These are phyloP conservation scores for Solanum medicagineum DNA, from an alignment of 257 asterid genomes.

Conservation along the genomic window DNA sequence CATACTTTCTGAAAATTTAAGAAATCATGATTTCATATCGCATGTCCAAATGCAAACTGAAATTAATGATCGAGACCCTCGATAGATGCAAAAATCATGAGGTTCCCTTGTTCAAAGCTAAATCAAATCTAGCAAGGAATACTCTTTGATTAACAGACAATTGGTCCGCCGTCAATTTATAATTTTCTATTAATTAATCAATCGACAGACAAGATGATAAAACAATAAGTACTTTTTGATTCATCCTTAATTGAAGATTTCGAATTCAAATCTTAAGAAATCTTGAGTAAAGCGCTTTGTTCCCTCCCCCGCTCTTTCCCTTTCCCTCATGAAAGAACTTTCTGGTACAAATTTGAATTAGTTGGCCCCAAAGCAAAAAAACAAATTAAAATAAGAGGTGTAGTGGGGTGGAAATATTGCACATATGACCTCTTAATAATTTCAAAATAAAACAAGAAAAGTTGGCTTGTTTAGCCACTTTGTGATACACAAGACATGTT, in stretches of 20 bases:
- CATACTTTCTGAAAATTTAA: too few species aligned
- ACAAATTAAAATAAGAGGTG: too few species aligned
- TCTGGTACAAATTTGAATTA: neutral
- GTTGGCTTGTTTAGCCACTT: neutral
- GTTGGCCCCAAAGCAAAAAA: neutral
- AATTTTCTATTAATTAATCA: too few species aligned
- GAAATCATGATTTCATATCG: too few species aligned
- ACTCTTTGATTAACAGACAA: too few species aligned
- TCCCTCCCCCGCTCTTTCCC: too few species aligned
- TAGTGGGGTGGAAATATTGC: neutral
- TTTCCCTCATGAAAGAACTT: neutral
- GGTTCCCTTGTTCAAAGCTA: too few species aligned
- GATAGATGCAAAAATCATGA: too few species aligned
- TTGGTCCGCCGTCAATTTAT: neutral
- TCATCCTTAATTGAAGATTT: rapidly evolving
- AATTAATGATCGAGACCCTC: too few species aligned
- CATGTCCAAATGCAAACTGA: too few species aligned
- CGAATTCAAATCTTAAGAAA: neutral
- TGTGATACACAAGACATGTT: neutral
- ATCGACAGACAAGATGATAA: neutral
- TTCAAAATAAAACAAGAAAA: neutral
- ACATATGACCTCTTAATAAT: neutral
- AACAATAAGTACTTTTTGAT: neutral
- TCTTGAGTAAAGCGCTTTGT: neutral
- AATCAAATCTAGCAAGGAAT: neutral